Base-by-base conservation (phyloP, 2,329 filamentous ascomycete species). In the Graphilbum fragrans region DNA sequence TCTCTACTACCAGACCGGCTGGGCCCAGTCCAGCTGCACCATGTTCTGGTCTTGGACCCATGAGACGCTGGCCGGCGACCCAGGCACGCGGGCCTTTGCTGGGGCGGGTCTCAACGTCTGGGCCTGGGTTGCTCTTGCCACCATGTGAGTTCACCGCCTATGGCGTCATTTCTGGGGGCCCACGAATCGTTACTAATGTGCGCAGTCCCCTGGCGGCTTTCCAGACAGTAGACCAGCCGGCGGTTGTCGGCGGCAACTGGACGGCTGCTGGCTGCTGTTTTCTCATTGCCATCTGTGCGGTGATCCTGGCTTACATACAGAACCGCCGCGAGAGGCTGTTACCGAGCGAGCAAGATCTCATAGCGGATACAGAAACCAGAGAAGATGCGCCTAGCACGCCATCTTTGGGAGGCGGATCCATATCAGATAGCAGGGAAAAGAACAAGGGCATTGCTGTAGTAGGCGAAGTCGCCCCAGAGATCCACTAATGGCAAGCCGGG, bases 1-100 rank as follows among this genome's bases (percentile, higher is more conserved):
- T 20, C 23, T 47, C 7, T 47, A 47, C 41, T 47, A 47, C 23
- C 22, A 34, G 22, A 47, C 40, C 3, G 37, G 40, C 27, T 37
- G n/a, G 32, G 35, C n/a, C n/a, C n/a, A n/a, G 34, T 29, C 35
- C 20, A 41, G 39, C 39, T 25, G 42, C 23, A 41, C 35, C 36
- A 45, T 45, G 43, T 47, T 47, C 41, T 47, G 45, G 45, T 38
- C 45, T 11, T 47, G 45, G 45, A 43, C 38, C 4, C 31, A 47
- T 7, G 45, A 47, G 23, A 43, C 36, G 11, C 43, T 47, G 43
- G 10, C 43, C 1, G 43, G 43, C 10, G 43, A 47, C 23, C 43
- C 43, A 4, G 45, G 23, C 4, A 42, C 45, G 10, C 41, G 43
- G 2, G 43, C 43, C 0, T 47, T 43, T 35, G 45, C 36, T 0